Conservation (phyloP, 2,329 filamentous ascomycete genomes). For the Colletotrichum viniferum region DNA sequence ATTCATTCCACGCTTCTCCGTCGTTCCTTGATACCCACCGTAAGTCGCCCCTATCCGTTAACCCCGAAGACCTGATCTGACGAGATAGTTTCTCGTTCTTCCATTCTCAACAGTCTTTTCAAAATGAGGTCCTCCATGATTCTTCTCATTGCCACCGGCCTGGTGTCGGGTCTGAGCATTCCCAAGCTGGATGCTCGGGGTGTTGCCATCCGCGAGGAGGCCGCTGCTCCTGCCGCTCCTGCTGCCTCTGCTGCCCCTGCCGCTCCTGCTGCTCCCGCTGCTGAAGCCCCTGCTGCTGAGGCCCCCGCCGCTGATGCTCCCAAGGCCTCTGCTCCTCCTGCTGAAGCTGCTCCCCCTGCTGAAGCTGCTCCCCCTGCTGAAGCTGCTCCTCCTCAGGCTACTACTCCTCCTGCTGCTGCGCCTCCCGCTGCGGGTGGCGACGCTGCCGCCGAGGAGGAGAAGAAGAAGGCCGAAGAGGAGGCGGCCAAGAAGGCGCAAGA, state of each 20-base stretch:
- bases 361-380: neutral
- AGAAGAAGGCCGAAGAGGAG: conserved; percentile 18
- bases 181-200: conserved; percentile 20
- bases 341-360: neutral
- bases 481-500: neutral
- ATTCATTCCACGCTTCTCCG: conserved; percentile 17
- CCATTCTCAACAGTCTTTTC: conserved; percentile 7
- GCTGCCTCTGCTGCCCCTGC: neutral
- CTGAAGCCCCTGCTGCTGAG: neutral
- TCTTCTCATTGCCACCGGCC: conserved; percentile 31
- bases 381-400: neutral
- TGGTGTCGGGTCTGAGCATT: conserved; percentile 32
- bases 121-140: conserved; percentile 33
- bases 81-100: neutral
- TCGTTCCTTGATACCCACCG: conserved; percentile 19
- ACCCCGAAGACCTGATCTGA: neutral
- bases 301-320: neutral
- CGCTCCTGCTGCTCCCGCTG: neutral
- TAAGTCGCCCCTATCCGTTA: neutral
- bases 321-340: neutral
- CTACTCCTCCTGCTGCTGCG: neutral
- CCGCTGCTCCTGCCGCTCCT: neutral
- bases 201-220: neutral
- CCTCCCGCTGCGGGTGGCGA: neutral
- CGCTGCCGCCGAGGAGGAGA: conserved; percentile 12